A percentile compares a stretch with the other conserved stretches of the same genome.
phyloP scores from a whole-genome alignment of 148 eudicot genomes.

The Arbutus unedo region DNA sequence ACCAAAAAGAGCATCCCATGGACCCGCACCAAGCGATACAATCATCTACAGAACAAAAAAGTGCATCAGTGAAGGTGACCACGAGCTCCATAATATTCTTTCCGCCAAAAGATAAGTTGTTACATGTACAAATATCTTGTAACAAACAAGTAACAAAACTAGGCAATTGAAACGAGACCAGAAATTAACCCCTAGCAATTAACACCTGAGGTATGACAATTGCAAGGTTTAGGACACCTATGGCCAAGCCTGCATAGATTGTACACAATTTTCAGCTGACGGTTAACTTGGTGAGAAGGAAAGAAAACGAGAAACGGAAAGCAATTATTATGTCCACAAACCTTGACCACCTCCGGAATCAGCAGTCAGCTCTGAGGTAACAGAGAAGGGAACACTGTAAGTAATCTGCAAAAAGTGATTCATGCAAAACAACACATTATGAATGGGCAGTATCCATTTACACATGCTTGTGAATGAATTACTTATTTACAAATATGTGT shows the following conservation, averaged over 20 bases:
- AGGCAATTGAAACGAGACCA: not conserved
- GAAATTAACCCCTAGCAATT: not conserved
- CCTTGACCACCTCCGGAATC: constrained; percentile 99
- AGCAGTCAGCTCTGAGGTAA: constrained; percentile 89
- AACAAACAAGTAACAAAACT: not conserved
- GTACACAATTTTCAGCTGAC: constrained; percentile 21
- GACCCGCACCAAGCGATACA: constrained; percentile 96
- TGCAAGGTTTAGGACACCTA: constrained; percentile 93
- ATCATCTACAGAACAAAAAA: constrained; percentile 51
- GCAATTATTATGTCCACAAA: constrained; percentile 23
- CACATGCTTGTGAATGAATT: not conserved
- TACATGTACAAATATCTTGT: not conserved
- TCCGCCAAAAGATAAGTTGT: not conserved
- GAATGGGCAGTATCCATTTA: not conserved
- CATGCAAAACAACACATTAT: not conserved
- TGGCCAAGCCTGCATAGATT: constrained; percentile 75
- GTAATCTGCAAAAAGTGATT: constrained; percentile 53
- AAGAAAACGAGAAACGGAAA: not conserved
- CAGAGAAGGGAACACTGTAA: constrained; percentile 92
- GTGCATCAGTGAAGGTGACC: not conserved
- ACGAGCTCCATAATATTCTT: not conserved
- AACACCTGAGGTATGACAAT: constrained; percentile 94
- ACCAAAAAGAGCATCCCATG: constrained; percentile 96
- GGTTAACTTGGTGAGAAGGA: constrained; percentile 6
- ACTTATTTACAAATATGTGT: not conserved